Base-by-base conservation (phyloP, 2,329 filamentous ascomycete genomes). In the Penicillium paneum region DNA sequence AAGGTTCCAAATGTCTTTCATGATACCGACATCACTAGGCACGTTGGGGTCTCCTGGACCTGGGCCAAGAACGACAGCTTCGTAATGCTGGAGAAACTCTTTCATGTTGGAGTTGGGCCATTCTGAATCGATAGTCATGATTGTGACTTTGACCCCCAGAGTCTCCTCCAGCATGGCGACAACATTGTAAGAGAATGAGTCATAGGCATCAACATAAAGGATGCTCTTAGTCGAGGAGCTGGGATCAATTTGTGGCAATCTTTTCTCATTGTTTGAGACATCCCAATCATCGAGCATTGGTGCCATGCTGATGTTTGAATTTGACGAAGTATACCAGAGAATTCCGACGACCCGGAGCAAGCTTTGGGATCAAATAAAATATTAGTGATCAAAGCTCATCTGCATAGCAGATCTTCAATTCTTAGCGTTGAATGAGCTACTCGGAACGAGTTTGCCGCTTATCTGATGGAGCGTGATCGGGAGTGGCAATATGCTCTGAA, bases 131-230 rank as follows among this genome's bases (percentile, higher is more conserved):
- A 95, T 91, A 59, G 83, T 84, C 55, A 96, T 79, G 40, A 89
- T 83, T 42, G 83, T 82, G 32, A 96, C 87, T 15, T 86, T 78
- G 19, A 83, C 88, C 55, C 81, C 76, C 8, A 96, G 80, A 3
- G 84, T 80, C 4, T 87, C 84, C 63, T 88, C 83, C 43, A 97
- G 80, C 32, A 96, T 83, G 6, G 89, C 86, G 49, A 95, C 85
- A 66, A 97, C 94, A 76, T 97, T 97, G 76, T 96, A 92, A 52
- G 91, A 90, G 75, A 97, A 99, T 39, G 92, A 97, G 77, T 99
- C 94, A 74, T 96, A 96, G 58, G 93, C 92, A 72, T 97, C 94
- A 63, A 99, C 81, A 75, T 96, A 96, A 59, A 97, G 83, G 58
- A 97, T 88, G 56, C 62, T 68, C 47, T 65, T 69, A 41, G 38